phyloP scores from a whole-genome alignment of 2,329 filamentous ascomycete genomes.

The Neofusicoccum laricinum region DNA sequence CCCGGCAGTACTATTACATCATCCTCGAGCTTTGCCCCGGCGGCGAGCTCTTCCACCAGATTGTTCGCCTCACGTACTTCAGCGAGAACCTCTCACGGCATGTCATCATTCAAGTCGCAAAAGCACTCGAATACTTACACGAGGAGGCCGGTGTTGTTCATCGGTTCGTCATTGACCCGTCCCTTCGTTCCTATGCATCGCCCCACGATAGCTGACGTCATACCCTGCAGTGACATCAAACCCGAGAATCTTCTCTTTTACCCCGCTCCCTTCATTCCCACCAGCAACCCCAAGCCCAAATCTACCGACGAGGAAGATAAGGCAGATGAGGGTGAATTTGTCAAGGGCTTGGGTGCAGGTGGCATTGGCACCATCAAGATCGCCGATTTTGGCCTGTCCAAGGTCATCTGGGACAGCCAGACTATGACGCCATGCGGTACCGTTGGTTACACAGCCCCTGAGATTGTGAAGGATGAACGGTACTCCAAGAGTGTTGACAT shows the following conservation, averaged over 20 bases:
- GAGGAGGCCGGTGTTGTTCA: slow-evolving; percentile 95
- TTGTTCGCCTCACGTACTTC: slow-evolving; percentile 96
- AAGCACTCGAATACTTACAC: slow-evolving; percentile 89
- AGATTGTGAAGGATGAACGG: slow-evolving; percentile 97
- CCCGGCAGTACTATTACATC: slow-evolving; percentile 94
- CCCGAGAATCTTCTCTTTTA: slow-evolving; percentile 96
- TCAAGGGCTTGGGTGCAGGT: slow-evolving; percentile 75
- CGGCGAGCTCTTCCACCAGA: slow-evolving; percentile 97
- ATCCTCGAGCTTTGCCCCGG: slow-evolving; percentile 92
- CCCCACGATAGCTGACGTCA: slow-evolving; percentile 34
- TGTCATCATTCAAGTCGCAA: slow-evolving; percentile 92
- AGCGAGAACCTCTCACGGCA: slow-evolving; percentile 93
- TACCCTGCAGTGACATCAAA: slow-evolving; percentile 78
- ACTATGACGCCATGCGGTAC: slow-evolving; percentile 99
- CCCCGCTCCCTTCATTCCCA: slow-evolving; percentile 76
- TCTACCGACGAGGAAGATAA: slow-evolving; percentile 94
- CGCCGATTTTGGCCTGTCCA: slow-evolving; percentile 95
- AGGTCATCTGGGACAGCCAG: slow-evolving; percentile 96
- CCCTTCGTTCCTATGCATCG: neutral
- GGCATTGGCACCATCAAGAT: slow-evolving; percentile 96
- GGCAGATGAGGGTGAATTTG: slow-evolving; percentile 91
- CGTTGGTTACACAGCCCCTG: slow-evolving; percentile 94
- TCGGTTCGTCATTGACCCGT: slow-evolving; percentile 62
- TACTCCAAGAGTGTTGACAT: slow-evolving; percentile 99
- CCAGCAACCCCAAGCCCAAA: slow-evolving; percentile 75